Conservation (phyloP, 768 basidiomycete species). For the Tylopilus subfusipes region DNA sequence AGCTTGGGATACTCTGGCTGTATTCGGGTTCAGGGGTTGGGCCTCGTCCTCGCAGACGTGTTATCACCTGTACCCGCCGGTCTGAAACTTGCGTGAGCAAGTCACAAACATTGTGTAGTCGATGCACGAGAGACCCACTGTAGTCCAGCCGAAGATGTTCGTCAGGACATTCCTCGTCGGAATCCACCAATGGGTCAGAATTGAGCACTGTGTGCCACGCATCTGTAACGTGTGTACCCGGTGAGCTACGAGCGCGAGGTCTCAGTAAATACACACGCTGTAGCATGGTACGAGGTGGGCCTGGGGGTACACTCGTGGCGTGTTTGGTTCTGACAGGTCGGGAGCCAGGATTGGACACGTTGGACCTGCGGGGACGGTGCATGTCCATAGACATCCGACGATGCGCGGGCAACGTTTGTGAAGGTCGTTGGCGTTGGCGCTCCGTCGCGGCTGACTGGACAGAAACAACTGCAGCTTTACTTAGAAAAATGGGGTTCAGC, state of each 20-base stretch:
- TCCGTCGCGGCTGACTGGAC: conserved; percentile 22
- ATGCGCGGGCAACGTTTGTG: conserved; percentile 19
- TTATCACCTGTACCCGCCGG: conserved; percentile 58
- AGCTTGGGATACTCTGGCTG: conserved; percentile 9
- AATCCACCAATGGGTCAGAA: conserved; percentile 71
- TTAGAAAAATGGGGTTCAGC: conserved; percentile 8
- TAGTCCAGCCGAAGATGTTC: conserved; percentile 66
- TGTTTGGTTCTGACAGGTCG: conserved; percentile 26
- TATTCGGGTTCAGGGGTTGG: conserved; percentile 52
- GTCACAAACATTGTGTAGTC: neutral
- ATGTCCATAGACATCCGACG: conserved; percentile 27
- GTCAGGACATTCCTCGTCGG: conserved; percentile 67
- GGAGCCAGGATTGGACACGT: conserved; percentile 18
- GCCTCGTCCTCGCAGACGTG: conserved; percentile 50
- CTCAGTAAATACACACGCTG: conserved; percentile 49
- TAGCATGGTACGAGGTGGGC: conserved; percentile 52
- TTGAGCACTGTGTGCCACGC: conserved; percentile 67
- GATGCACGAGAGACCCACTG: conserved; percentile 35
- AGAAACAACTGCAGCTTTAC: conserved; percentile 14
- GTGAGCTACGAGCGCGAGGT: conserved; percentile 2
- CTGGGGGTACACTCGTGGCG: conserved; percentile 20
- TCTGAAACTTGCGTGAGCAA: conserved; percentile 35
- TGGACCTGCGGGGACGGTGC: conserved; percentile 24
- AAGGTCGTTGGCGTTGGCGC: conserved; percentile 25
- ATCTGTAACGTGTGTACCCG: conserved; percentile 40